phyloP scores from a whole-genome alignment of 352 stramenopile species.

The Aphanomyces cochlioides region DNA sequence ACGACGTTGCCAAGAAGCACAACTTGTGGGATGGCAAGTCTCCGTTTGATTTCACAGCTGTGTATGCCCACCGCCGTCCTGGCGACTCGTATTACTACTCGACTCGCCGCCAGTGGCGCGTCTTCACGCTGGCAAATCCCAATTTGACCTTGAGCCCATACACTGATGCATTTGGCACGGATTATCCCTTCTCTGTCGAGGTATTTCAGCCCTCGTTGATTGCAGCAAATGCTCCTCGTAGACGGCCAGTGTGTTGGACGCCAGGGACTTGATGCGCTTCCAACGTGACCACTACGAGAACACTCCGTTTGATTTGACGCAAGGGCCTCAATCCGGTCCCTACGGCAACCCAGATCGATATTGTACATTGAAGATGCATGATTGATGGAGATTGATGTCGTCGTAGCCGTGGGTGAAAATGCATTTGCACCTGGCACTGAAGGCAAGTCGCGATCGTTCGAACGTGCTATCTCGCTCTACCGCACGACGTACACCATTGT shows the following conservation, averaged over 20 bases:
- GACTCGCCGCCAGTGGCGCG: conserved; percentile 86
- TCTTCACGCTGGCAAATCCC: conserved; percentile 80
- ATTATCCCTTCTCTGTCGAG: conserved; percentile 87
- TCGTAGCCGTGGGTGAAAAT: background rate
- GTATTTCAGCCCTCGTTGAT: background rate
- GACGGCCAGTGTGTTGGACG: conserved; percentile 26
- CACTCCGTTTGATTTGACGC: conserved; percentile 46
- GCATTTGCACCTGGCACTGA: conserved; percentile 8
- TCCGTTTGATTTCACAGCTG: conserved; percentile 86
- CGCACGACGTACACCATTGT: conserved; percentile 89
- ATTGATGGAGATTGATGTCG: background rate
- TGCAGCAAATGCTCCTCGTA: background rate
- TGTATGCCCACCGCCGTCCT: conserved; percentile 68
- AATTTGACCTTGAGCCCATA: conserved; percentile 60
- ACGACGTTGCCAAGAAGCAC: conserved; percentile 80
- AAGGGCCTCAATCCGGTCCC: conserved; percentile 43
- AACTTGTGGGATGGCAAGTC: conserved; percentile 63
- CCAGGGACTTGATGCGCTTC: conserved; percentile 47
- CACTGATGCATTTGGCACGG: conserved; percentile 64
- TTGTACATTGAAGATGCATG: conserved; percentile 16
- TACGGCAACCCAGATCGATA: conserved; percentile 62
- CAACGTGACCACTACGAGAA: conserved; percentile 61
- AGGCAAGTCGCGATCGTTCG: conserved; percentile 50
- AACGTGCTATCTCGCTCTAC: conserved; percentile 92
- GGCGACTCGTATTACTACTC: conserved; percentile 74